Base-by-base conservation (phyloP, 2,329 filamentous ascomycete genomes). In the Fusarium sp. region DNA sequence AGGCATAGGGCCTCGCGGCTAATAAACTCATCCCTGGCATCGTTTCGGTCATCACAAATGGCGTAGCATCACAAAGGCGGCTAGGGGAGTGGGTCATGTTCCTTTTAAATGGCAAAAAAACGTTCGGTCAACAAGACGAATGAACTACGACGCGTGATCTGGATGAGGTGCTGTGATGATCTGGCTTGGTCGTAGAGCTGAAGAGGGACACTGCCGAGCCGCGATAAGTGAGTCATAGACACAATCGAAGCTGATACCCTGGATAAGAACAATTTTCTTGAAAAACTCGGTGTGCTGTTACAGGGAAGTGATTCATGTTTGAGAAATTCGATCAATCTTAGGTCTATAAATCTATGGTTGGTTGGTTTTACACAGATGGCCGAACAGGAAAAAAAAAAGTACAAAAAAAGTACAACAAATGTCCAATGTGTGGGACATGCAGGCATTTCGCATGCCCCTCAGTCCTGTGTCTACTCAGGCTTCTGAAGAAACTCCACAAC, bases 401-500 rank as follows among this genome's bases (percentile, higher is more conserved):
- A 23, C 23, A 23, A 23, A 23, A 23, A 23, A 23, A 23, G 23
- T 23, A 23, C 23, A 23, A 23, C n/a, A n/a, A 23, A 23, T 5
- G 4, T 23, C 3, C 23, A 23, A 23, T 23, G 4, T 23, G 23
- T 23, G 23, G 23, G 23, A 23, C 23, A 23, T 23, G 4, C 23
- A 23, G 23, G 23, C 23, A 3, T 46, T n/a, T 4, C n/a, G 27
- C 39, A 23, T 34, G 10, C 56, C 23, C 18, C n/a, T 27, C 15
- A 48, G 15, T 48, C 31, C 37, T 47, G 6, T 16, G 28, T 18
- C 46, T 83, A 82, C 80, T 89, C 79, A 75, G 85, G 76, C 6
- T 81, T 82, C 16, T 78, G 79, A 52, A 92, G 78, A 73, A 92
- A 92, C 47, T 92, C 89, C 27, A 91, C 85, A 11, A 92, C 90